Base-by-base conservation (phyloP, 2,329 filamentous ascomycete species). In the Cordyceps militaris region DNA sequence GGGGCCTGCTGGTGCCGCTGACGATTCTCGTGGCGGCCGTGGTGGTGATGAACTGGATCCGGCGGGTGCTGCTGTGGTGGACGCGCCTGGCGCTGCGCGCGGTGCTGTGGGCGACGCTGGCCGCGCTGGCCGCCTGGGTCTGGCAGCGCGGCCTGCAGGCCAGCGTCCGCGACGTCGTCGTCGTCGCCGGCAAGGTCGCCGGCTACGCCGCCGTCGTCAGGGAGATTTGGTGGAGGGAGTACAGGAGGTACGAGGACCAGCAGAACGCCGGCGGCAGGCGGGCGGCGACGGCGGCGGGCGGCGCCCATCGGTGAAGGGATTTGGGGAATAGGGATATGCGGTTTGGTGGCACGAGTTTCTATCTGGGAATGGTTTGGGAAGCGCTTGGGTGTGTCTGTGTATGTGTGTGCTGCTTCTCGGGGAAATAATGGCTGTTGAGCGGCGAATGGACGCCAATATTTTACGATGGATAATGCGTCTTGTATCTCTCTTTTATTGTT, bases 21-120 rank as follows among this genome's bases (percentile, higher is more conserved):
- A 63, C 70, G 28, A 61, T 72, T 14, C 61, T 73, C 57, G 72
- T 86, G 46, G 63, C 85, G 30, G 73, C 85, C 57, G 71, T 93
- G 53, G 76, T 91, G 67, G 69, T 92, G 58, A 76, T 94, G 62
- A 80, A 86, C 68, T 87, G 88, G 74, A 75, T 91, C 19, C 84
- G 85, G 61, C 82, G 89, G 60, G 74, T 90, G 21, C 77, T 96
- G 59, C 75, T 91, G 67, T 95, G 86, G 75, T 91, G 90, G 84
- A 82, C 91, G 54, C 76, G 81, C n/a, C 67, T 96, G 57, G 77
- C 79, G 11, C 70, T 89, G 61, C 74, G 80, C 24, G 63, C 91
- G 43, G 69, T 81, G 1, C 83, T 91, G 62, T 94, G 85, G 83
- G 80, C 79, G 1, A 69, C 74, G 2, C 63, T 92, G 2, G 73